Conservation (phyloP, 108 stramenopile species). For the Pinguiococcus pyrenoidosus region DNA sequence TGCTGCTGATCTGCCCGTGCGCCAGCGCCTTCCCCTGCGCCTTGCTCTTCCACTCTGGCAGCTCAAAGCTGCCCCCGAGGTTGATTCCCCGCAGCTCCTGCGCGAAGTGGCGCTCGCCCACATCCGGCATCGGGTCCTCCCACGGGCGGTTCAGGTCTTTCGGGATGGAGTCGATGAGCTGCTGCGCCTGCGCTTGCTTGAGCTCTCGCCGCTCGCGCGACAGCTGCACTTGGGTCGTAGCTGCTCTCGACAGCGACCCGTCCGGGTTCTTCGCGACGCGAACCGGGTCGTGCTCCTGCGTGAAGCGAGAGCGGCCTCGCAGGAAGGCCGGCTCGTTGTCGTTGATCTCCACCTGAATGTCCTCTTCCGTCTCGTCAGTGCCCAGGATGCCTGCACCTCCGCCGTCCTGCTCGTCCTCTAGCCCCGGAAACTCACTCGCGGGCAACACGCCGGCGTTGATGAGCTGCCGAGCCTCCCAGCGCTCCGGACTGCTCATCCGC, state of each 20-base stretch:
- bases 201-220: conserved; percentile 93
- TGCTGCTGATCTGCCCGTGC: conserved; percentile 80
- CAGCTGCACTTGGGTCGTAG: conserved; percentile 75
- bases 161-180: conserved; percentile 89
- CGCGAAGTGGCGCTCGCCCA: conserved; percentile 89
- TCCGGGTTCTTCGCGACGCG: conserved; percentile 95
- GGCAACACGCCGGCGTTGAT: conserved; percentile 88
- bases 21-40: conserved; percentile 77
- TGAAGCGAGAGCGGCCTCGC: conserved; percentile 70
- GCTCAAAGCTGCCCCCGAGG: conserved; percentile 57
- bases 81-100: conserved; percentile 88
- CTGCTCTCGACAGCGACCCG: conserved; percentile 86
- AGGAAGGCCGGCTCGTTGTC: conserved; percentile 90
- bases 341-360: conserved; percentile 83
- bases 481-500: not conserved
- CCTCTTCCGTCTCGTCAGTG: conserved; percentile 84
- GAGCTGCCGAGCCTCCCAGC: conserved; percentile 79
- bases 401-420: too few species aligned
- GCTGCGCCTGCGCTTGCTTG: conserved; percentile 82
- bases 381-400: conserved; percentile 82
- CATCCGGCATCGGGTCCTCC: conserved; percentile 95
- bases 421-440: conserved; percentile 83
- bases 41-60: conserved; percentile 95
- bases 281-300: conserved; percentile 58
- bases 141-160: conserved; percentile 92